phyloP scores from a whole-genome alignment of 2,329 filamentous ascomycete genomes.

The Aspergillus costaricaensis region DNA sequence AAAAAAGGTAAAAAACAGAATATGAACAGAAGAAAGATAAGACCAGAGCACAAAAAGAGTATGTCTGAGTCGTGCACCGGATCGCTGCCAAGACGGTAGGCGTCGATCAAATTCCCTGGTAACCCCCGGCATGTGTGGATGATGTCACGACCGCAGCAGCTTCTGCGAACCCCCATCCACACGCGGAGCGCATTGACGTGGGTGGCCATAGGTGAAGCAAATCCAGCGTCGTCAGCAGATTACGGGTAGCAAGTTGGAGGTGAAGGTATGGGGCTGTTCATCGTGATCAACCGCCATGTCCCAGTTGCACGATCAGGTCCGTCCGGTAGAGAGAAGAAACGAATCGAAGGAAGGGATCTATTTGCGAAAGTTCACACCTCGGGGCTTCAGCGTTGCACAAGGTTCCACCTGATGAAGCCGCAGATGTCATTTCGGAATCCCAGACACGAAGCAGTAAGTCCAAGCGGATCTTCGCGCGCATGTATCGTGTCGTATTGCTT shows the following conservation, averaged over 20 bases:
- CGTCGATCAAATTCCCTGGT: slow-evolving; percentile 21
- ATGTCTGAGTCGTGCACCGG: slow-evolving; percentile 9
- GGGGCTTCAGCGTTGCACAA: background rate
- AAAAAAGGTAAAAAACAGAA: slow-evolving; percentile 21
- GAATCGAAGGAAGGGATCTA: background rate
- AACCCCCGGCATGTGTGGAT: slow-evolving; percentile 16
- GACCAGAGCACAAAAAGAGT: background rate
- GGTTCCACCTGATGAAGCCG: slow-evolving; percentile 8
- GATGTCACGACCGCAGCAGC: slow-evolving; percentile 26
- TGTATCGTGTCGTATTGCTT: background rate
- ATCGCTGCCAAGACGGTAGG: slow-evolving; percentile 15
- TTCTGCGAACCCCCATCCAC: background rate
- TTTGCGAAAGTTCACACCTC: background rate
- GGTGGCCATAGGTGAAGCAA: background rate
- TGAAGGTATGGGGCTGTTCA: slow-evolving; percentile 6
- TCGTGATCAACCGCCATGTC: slow-evolving; percentile 18
- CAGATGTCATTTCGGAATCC: slow-evolving; percentile 7
- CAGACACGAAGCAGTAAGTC: background rate
- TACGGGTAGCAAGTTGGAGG: background rate
- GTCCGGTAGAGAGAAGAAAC: background rate
- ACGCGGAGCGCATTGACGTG: slow-evolving; percentile 1
- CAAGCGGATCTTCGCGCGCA: background rate
- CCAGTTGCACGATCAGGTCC: slow-evolving; percentile 1
- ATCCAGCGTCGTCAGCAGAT: background rate
- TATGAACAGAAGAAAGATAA: slow-evolving; percentile 22